Evolutionary conservation across 305 asterid species (phyloP), one percentile per base, ranked within the genome.

Genomic region (Fraxinus sp.): DNA sequence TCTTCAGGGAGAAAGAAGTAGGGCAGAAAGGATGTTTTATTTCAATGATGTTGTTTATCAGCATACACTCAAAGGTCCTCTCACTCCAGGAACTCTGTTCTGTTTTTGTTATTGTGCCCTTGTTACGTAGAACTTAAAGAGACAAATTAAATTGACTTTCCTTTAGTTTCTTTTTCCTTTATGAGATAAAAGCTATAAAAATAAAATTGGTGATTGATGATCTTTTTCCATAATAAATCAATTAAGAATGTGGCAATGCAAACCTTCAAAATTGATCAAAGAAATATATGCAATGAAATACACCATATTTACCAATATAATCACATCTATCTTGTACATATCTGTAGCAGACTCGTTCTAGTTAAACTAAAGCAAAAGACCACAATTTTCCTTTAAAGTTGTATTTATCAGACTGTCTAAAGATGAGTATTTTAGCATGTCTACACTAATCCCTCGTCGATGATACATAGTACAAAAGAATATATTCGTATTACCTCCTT

Each of bases 211-310:
- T 55, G 71, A 36, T 55, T 22, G 32, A 41, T 41, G 80, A 41
- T 77, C 52, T 26, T 78, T 39, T 39, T 14, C 14, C 9, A 39
- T n/a, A 33, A 13, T 18, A 76, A 52, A 24, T 22, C 49, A 79
- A 7, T 30, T 1, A 33, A 44, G 73, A 1, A 3, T 14, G 49
- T 39, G 59, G 72, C 22, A 18, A 83, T 57, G 22, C 16, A 46
- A 77, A 71, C 68, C 44, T 22, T 78, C 75, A 52, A 76, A 76
- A 78, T 36, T 22, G 49, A 10, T 20, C 80, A 79, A 49, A 70
- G 80, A 85, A 70, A 82, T 33, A 20, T 84, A 70, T 22, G 35
- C 84, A 68, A 82, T 79, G 82, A 85, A 57, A 78, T 55, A 80
- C 68, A 49, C 82, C 37, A 41, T 68, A 79, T 26, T 73, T 77